Conservation (phyloP, 176 grass and related monocot species). For the Avena insularis region DNA sequence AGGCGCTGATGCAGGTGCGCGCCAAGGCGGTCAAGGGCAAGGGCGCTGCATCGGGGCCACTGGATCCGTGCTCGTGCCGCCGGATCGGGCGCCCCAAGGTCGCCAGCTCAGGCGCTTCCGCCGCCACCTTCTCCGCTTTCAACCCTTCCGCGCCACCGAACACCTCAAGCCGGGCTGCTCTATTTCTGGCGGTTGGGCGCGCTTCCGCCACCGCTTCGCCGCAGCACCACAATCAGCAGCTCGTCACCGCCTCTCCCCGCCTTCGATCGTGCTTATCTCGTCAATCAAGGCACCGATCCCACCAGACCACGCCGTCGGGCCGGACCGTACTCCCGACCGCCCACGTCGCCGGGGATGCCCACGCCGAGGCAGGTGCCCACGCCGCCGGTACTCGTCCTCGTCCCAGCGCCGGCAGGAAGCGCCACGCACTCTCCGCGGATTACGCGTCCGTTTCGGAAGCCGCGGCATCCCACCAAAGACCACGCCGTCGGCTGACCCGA, state of each 20-base stretch:
- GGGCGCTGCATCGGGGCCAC: constrained; percentile 80
- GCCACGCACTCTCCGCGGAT: constrained; percentile 23
- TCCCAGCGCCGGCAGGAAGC: constrained; percentile 48
- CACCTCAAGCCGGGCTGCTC: constrained; percentile 67
- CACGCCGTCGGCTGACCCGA: constrained; percentile 11
- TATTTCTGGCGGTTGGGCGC: background rate
- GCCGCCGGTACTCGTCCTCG: background rate
- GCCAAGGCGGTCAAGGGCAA: constrained; percentile 82
- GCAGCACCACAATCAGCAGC: background rate
- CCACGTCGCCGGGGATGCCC: constrained; percentile 35
- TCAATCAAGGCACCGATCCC: background rate
- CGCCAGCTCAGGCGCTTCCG: constrained; percentile 36
- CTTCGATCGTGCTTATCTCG: constrained; percentile 15
- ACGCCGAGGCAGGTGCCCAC: constrained; percentile 49
- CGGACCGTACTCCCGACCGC: too few species aligned
- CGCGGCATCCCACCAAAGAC: constrained; percentile 15
- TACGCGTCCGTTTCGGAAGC: background rate
- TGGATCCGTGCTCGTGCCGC: constrained; percentile 65
- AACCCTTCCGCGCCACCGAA: constrained; percentile 83
- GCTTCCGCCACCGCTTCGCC: background rate
- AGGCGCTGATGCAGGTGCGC: constrained; percentile 62
- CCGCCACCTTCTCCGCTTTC: constrained; percentile 36
- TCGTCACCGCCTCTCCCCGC: constrained; percentile 9
- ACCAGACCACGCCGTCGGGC: constrained; percentile 1
- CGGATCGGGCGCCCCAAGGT: too few species aligned